Evolutionary conservation across 345 rosid species (phyloP), one percentile per base, ranked within the genome.

Genomic region (Rhodamnia argentea): DNA sequence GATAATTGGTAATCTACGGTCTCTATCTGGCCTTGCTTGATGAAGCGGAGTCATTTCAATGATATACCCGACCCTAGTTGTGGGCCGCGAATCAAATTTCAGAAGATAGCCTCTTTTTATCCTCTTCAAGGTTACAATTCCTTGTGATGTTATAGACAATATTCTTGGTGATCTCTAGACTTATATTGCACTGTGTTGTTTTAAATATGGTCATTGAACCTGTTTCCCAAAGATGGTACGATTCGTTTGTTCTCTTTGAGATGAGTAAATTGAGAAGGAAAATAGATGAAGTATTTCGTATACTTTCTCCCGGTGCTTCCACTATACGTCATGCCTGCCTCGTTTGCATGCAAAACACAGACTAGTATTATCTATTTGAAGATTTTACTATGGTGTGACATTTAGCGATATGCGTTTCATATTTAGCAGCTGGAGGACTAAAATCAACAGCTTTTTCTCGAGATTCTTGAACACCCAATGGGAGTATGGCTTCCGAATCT

Each of bases 1-100:
- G 52, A 92, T 95, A 24, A n/a, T 88, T 24, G 92, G 85, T 37
- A 88, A 86, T 29, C 92, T 97, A 6, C 91, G 83, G 44, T 90
- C 95, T 32, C 86, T 96, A 93, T 86, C 93, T 59, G 51, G 53
- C 42, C 86, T 92, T 64, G 59, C 85, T 50, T 78, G 86, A 13
- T 64, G 85, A 90, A 62, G n/a, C 29, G 13, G 26, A 18, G 7
- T 32, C 47, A 70, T 70, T 70, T 70, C 47, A 18, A 18, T 37
- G 78, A 70, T 70, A 6, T 8, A 70, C 24, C 24, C 47, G 40
- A 70, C 47, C 78, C 78, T 32, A 37, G 78, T 44, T 70, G 0
- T 37, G 47, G 47, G 9, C 24, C 37, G 47, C 4, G 78, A 20
- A 18, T 70, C 24, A 70, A 70, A 70, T 70, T 32, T 70, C 24